Conservation (phyloP, 2,329 filamentous ascomycete species). For the Aschersonia sp. region DNA sequence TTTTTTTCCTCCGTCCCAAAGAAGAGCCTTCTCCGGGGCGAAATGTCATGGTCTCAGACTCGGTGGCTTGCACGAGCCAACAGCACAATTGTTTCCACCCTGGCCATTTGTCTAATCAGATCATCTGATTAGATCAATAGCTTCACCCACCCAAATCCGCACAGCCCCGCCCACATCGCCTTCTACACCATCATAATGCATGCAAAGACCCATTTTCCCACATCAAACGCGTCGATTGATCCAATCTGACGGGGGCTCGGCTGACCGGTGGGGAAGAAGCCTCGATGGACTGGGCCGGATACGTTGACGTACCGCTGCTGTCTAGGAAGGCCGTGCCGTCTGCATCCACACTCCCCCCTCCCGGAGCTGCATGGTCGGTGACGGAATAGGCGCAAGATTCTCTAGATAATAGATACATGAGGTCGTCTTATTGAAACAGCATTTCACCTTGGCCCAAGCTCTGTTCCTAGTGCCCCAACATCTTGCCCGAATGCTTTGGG, state of each 20-base stretch:
- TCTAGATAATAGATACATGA: neutral
- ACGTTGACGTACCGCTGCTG: too few species aligned
- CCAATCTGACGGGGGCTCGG: neutral
- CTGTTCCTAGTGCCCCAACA: neutral
- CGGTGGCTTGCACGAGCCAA: too few species aligned
- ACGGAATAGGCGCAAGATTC: neutral
- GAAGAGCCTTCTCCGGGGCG: too few species aligned
- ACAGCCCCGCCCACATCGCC: neutral
- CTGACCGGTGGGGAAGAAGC: too few species aligned
- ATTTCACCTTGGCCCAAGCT: neutral
- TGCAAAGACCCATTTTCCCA: neutral
- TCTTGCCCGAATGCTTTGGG: neutral
- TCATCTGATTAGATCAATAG: conserved; percentile 1
- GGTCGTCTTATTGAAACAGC: neutral
- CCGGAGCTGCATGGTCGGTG: neutral
- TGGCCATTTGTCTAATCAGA: neutral
- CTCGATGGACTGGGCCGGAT: neutral
- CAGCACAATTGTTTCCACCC: too few species aligned
- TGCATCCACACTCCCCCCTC: neutral
- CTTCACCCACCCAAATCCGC: neutral
- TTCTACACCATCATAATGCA: neutral
- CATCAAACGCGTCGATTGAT: neutral
- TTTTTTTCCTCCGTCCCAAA: too few species aligned
- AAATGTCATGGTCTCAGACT: too few species aligned
- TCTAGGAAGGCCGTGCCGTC: neutral